A percentile compares a stretch with the other conserved stretches of the same genome.
Evolutionary conservation across 1,139 yeast species (phyloP).

Genomic region (Geotrichum australiense): DNA sequence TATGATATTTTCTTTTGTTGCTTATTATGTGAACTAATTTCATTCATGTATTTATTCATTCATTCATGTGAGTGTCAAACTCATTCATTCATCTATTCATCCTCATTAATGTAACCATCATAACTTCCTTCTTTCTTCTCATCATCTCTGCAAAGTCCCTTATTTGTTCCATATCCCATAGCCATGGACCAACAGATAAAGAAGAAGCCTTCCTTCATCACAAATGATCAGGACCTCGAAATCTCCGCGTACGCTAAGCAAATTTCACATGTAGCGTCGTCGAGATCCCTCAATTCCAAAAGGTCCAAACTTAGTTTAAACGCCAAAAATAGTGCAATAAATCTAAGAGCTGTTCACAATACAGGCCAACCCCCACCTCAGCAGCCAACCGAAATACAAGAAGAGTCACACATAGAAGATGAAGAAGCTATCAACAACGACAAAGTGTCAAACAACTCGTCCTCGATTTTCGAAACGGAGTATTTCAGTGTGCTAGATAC

Average conservation of each 20-base stretch:
- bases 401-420: background rate
- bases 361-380: background rate
- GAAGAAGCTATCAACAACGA: background rate
- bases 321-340: background rate
- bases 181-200: background rate
- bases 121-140: too few species aligned
- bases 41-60: too few species aligned
- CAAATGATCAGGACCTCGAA: background rate
- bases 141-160: background rate
- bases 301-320: background rate
- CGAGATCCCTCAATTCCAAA: background rate
- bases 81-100: too few species aligned
- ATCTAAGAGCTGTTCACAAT: background rate
- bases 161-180: background rate
- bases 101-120: too few species aligned
- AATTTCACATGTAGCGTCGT: background rate
- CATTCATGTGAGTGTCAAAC: too few species aligned
- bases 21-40: too few species aligned
- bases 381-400: background rate
- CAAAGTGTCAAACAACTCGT: background rate
- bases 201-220: background rate
- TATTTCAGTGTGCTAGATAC: background rate
- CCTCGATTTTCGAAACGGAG: background rate
- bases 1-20: too few species aligned
- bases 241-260: conserved; percentile 1